Base-by-base conservation (phyloP, 2,329 filamentous ascomycete genomes). In the Claviceps monticola region DNA sequence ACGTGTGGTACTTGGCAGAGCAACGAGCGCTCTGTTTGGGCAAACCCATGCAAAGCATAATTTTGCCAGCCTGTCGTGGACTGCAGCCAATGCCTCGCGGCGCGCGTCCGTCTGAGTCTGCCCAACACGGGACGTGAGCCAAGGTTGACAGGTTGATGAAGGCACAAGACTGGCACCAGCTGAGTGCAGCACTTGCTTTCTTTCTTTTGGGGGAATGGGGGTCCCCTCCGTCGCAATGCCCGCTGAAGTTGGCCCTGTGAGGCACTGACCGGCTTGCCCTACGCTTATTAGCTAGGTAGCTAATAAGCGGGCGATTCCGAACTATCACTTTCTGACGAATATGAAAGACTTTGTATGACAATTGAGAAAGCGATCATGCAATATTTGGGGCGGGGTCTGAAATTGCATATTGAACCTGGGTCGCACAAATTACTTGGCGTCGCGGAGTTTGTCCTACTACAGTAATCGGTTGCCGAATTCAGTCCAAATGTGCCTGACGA, bases 1-100 rank as follows among this genome's bases (percentile, higher is more conserved):
- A 48, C 37, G 39, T 19, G 46, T 47, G 46, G 46, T 36, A 23
- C 45, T 37, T 19, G 9, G 17, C 29, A 37, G 29, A 19, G 37
- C 46, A 48, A 38, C 46, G 23, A 48, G 46, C 34, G 46, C 34
- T 48, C 6, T 42, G 21, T 41, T 42, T 49, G 47, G 47, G n/a
- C 36, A n/a, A 17, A 21, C 21, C n/a, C 47, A 41, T 49, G 47
- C 47, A 49, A 49, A 42, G 37, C 47, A 49, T 49, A 49, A 49
- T 34, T 49, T 42, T 17, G 47, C 47, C 36, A 49, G 21, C 47
- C 23, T 49, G 47, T 49, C 37, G 37, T 42, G 19, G 23, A 43
- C 19, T 43, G 21, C 2, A 16, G 46, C 17, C 46, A 23, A 48
- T 39, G 46, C 34, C 46, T 19, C 37, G n/a, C 11, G 3, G 26